Evolutionary conservation across 2,329 filamentous ascomycete species (phyloP).

Genomic region (Grosmannia huntii): DNA sequence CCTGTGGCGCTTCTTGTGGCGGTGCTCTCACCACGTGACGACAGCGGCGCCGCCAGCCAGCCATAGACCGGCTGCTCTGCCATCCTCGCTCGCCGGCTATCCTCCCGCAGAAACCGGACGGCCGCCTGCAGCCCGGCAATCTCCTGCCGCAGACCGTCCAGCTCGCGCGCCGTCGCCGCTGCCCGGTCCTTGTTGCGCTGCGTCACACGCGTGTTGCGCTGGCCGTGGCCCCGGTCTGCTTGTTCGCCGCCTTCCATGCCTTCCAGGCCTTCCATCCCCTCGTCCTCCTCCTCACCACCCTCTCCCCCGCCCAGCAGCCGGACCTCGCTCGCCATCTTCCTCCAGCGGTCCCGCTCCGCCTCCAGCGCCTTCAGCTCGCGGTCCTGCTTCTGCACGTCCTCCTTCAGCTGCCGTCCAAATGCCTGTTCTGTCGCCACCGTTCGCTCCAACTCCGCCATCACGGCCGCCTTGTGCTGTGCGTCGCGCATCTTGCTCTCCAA

Average conservation of each 20-base stretch:
- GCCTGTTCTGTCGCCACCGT: conserved; percentile 41
- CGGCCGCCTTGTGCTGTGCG: conserved; percentile 61
- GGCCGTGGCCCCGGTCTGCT: not conserved
- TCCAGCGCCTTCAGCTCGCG: conserved; percentile 53
- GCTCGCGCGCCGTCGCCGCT: conserved; percentile 57
- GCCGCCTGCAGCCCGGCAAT: conserved; percentile 52
- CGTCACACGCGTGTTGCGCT: not conserved
- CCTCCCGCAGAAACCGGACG: conserved; percentile 54
- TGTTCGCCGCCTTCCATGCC: not conserved
- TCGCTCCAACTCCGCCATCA: conserved; percentile 52
- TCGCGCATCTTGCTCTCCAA: conserved; percentile 80
- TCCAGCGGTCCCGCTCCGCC: conserved; percentile 56
- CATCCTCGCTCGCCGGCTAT: conserved; percentile 49
- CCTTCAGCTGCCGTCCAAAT: conserved; percentile 39
- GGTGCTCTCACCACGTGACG: not conserved
- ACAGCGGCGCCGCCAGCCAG: conserved; percentile 53
- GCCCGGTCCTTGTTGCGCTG: conserved; percentile 39
- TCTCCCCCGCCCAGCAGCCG: conserved; percentile 36
- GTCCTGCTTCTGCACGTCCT: conserved; percentile 54
- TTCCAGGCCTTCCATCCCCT: conserved; percentile 6
- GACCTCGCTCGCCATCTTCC: conserved; percentile 54
- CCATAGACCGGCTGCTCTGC: conserved; percentile 41
- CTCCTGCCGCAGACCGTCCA: conserved; percentile 58
- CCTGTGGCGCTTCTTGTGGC: too few relatives aligned
- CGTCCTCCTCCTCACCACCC: conserved; percentile 22